Evolutionary conservation across 768 basidiomycete genomes (phyloP).

Genomic region (Suillus plorans): DNA sequence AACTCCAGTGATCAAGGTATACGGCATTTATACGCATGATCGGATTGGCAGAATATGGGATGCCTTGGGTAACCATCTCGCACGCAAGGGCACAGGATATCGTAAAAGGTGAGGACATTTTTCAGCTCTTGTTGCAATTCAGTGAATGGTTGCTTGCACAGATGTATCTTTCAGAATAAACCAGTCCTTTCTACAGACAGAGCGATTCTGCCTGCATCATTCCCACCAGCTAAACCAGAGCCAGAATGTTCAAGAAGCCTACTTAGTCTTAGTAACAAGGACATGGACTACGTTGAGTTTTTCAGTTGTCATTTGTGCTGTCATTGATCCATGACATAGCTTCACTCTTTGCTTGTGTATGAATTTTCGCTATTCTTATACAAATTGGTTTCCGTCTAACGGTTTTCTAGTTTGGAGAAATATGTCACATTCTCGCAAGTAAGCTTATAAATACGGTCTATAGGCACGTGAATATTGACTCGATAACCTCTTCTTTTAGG

Average conservation of each 20-base stretch:
- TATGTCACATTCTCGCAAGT: slow-evolving; percentile 30
- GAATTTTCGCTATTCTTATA: slow-evolving; percentile 14
- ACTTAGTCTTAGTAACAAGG: slow-evolving; percentile 42
- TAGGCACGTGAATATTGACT: background rate
- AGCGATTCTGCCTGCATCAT: slow-evolving; percentile 49
- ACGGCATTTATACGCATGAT: slow-evolving; percentile 50
- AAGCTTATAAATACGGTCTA: background rate
- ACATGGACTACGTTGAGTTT: slow-evolving; percentile 44
- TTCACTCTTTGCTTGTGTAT: slow-evolving; percentile 62
- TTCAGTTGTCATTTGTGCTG: background rate
- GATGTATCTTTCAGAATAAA: slow-evolving; percentile 45
- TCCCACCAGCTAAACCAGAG: slow-evolving; percentile 38
- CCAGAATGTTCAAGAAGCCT: slow-evolving; percentile 16
- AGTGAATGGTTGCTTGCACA: slow-evolving; percentile 18
- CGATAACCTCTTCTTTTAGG: slow-evolving; percentile 11
- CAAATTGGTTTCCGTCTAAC: slow-evolving; percentile 30
- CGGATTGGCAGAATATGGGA: slow-evolving; percentile 51
- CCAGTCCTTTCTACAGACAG: slow-evolving; percentile 36
- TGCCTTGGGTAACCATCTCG: slow-evolving; percentile 40
- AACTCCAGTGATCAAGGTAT: slow-evolving; percentile 44
- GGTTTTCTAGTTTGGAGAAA: slow-evolving; percentile 41
- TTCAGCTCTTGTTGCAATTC: background rate
- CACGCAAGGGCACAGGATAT: slow-evolving; percentile 51
- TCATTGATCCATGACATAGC: slow-evolving; percentile 28
- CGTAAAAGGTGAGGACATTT: slow-evolving; percentile 39